phyloP scores from a whole-genome alignment of 805 yeast genomes.

The Yarrowia alimentaria region DNA sequence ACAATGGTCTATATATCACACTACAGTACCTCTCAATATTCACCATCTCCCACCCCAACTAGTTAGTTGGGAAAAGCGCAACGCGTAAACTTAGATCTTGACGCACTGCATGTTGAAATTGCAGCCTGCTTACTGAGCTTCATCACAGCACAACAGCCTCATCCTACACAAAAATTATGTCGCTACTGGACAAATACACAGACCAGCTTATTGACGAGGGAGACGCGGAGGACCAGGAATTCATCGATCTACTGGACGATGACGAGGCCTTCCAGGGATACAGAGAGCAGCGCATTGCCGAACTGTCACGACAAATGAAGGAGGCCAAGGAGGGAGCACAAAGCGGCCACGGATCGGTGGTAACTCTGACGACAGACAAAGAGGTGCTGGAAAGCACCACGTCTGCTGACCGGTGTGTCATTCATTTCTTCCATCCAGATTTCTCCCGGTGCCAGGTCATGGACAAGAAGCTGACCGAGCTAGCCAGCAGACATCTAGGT shows the following conservation, averaged over 20 bases:
- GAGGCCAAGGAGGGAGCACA: constrained; percentile 41
- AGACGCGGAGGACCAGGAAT: constrained; percentile 36
- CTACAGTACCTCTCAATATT: no score
- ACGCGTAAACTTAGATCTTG: no score
- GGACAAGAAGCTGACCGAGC: constrained; percentile 46
- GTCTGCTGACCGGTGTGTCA: constrained; percentile 45
- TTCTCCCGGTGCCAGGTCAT: constrained; percentile 62
- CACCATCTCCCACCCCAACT: no score
- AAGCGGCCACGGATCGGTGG: constrained; percentile 48
- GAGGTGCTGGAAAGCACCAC: constrained; percentile 55
- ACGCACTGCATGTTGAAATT: no score
- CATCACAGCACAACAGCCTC: neutral
- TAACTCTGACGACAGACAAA: constrained; percentile 51
- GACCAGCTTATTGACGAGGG: constrained; percentile 4
- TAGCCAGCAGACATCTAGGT: constrained; percentile 59
- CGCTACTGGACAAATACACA: constrained; percentile 11
- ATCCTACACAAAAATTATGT: constrained; percentile 1
- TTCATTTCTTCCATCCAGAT: constrained; percentile 62
- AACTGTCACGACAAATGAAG: constrained; percentile 48
- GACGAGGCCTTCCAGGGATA: constrained; percentile 52
- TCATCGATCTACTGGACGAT: constrained; percentile 43
- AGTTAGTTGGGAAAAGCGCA: no score
- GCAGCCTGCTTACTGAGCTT: no score
- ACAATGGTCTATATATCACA: no score
- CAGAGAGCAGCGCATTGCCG: constrained; percentile 63